Conservation (phyloP, 1,284 basidiomycete genomes). For the Microbotryum violaceum region DNA sequence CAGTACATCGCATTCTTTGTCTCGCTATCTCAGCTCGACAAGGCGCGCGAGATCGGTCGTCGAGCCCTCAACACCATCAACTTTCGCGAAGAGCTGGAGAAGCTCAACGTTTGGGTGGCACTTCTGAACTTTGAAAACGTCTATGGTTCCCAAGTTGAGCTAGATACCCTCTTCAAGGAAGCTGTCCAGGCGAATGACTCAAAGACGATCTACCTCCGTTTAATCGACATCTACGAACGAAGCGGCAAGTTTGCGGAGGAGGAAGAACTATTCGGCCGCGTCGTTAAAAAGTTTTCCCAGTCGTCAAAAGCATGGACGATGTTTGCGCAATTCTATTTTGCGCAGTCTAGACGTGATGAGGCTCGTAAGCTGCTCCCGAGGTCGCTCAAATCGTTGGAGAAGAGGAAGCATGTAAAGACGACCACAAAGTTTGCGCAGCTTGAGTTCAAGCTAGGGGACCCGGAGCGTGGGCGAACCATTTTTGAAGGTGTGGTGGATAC, state of each 20-base stretch:
- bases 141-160: conserved; percentile 75
- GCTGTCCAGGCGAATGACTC: conserved; percentile 86
- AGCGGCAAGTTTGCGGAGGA: conserved; percentile 75
- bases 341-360: conserved; percentile 45
- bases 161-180: conserved; percentile 78
- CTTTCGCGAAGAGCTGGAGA: conserved; percentile 94
- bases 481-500: conserved; percentile 95
- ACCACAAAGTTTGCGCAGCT: conserved; percentile 90
- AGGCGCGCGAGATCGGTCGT: conserved; percentile 77
- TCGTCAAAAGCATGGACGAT: conserved; percentile 87
- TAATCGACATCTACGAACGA: conserved; percentile 76
- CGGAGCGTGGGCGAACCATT: conserved; percentile 88
- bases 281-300: conserved; percentile 85
- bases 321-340: conserved; percentile 67
- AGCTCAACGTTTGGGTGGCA: conserved; percentile 96
- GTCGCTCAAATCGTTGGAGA: conserved; percentile 84
- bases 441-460: conserved; percentile 89
- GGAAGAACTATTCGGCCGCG: conserved; percentile 74
- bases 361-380: conserved; percentile 82
- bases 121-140: conserved; percentile 90
- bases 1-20: conserved; percentile 99
- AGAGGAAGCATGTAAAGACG: conserved; percentile 91
- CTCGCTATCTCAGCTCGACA: conserved; percentile 88
- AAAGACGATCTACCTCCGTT: conserved; percentile 75
- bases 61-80: conserved; percentile 81